These are phyloP conservation scores for Voacanga thouarsii DNA, from an alignment of 257 asterid species.

Conservation along the genomic window DNA sequence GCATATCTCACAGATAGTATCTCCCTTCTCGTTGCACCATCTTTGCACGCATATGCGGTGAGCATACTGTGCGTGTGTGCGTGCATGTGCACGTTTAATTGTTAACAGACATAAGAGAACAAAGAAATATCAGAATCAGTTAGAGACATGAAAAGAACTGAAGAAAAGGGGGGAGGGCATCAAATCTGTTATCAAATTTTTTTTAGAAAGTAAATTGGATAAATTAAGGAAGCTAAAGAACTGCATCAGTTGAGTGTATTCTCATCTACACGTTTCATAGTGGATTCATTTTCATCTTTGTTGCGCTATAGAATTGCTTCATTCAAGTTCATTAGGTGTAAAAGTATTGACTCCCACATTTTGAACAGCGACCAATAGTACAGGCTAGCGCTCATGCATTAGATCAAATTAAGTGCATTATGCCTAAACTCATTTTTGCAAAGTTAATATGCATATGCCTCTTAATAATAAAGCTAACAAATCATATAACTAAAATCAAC, in stretches of 20 bases:
- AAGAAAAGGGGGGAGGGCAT: neutral
- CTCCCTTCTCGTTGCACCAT: constrained; percentile 95
- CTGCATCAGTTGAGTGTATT: neutral
- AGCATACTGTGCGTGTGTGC: constrained; percentile 51
- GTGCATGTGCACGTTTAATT: neutral
- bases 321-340: neutral
- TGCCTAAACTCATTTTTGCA: no score
- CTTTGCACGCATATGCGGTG: constrained; percentile 77
- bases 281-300: neutral
- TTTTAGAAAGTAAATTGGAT: no score
- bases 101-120: neutral
- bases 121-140: neutral
- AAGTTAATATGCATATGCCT: neutral
- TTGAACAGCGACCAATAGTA: neutral
- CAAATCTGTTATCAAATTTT: no score
- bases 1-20: constrained; percentile 82
- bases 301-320: neutral
- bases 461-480: neutral
- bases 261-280: neutral
- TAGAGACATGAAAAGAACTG: neutral
- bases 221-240: no score
- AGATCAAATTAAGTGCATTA: neutral
- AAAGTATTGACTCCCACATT: neutral
- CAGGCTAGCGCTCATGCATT: neutral
- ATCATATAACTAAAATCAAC: neutral